These are phyloP conservation scores for Neonectria coccinea DNA, from an alignment of 2,329 filamentous ascomycete genomes.

Conservation along the genomic window DNA sequence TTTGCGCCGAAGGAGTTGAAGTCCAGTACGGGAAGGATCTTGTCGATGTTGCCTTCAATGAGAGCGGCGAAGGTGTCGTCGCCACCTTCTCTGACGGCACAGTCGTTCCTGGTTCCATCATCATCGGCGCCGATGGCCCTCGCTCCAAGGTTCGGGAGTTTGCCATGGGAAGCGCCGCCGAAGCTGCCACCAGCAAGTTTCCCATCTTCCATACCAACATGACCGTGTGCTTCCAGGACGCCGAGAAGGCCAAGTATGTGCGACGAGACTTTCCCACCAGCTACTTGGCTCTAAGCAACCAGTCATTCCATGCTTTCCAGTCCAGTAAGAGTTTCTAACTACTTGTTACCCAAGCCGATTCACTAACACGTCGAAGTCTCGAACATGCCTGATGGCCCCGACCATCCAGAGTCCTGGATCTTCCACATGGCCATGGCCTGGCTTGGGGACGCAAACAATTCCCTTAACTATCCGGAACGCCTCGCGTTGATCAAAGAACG, in stretches of 20 bases:
- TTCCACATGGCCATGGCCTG: slow-evolving; percentile 44
- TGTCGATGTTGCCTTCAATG: slow-evolving; percentile 34
- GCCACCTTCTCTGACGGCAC: slow-evolving; percentile 35
- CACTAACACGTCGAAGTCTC: slow-evolving; percentile 27
- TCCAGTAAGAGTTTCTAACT: slow-evolving; percentile 29
- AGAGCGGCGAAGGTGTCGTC: slow-evolving; percentile 31
- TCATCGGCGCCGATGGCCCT: slow-evolving; percentile 38
- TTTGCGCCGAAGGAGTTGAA: slow-evolving; percentile 34
- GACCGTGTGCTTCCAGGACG: slow-evolving; percentile 39
- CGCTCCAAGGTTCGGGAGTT: slow-evolving; percentile 38
- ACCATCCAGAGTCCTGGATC: slow-evolving; percentile 40
- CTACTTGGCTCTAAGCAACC: slow-evolving; percentile 39
- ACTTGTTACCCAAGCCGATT: too few species aligned
- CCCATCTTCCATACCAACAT: slow-evolving; percentile 44
- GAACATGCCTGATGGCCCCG: slow-evolving; percentile 37
- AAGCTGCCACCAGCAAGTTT: slow-evolving; percentile 39
- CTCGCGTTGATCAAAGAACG: slow-evolving; percentile 39
- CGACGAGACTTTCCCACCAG: slow-evolving; percentile 36
- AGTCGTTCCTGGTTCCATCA: slow-evolving; percentile 25
- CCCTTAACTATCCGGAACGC: slow-evolving; percentile 33
- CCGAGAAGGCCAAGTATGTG: slow-evolving; percentile 37
- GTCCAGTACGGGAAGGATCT: slow-evolving; percentile 39
- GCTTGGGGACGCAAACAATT: slow-evolving; percentile 34
- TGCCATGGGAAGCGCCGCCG: slow-evolving; percentile 32
- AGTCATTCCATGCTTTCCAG: slow-evolving; percentile 40